Base-by-base conservation (phyloP, 805 yeast genomes). In the Millerozyma acaciae region DNA sequence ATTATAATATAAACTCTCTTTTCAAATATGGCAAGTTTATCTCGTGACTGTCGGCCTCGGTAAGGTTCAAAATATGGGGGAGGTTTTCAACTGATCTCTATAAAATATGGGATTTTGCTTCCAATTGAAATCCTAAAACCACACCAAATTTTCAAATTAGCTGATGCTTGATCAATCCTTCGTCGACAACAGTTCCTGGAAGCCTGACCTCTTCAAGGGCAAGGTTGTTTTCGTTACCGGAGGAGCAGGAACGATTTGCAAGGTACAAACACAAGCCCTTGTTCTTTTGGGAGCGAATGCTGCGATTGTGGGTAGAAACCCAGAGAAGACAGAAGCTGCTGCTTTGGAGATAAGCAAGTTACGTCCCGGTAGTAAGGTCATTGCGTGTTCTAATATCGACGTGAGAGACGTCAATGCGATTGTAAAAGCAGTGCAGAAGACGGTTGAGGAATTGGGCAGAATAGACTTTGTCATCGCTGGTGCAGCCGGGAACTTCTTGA, bases 221-320 rank as follows among this genome's bases (percentile, higher is more conserved):
- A 88, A 88, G 55, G 96, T 86, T 2, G 93, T 78, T 4, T 84
- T 89, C 45, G 85, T 87, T 33, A 90, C 97, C 1, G 97, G 97
- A 5, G 97, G 97, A 9, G 93, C 97, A 2, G 97, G 97, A 8
- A 78, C 95, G n/a, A 89, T 90, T 35, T 89, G 97, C 57, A 68
- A 93, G 30, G 90, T 84, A 5, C 97, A 89, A 57, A 76, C 84
- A 0, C 95, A 85, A 54, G 95, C 95, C 0, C 43, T 90, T 60
- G 82, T 87, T 3, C 60, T 76, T 12, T 63, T 90, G 8, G 97
- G 97, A 4, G 93, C 96, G 34, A 69, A 85, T 50, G 95, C 94
- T 10, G 84, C 84, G 4, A 82, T 90, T 27, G 57, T 90, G 18
- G 96, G 97, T 3, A 74, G 97, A 51, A 80, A 81, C 48, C 62